Conservation (phyloP, 2,329 filamentous ascomycete genomes). For the Aspergillus tubingensis region DNA sequence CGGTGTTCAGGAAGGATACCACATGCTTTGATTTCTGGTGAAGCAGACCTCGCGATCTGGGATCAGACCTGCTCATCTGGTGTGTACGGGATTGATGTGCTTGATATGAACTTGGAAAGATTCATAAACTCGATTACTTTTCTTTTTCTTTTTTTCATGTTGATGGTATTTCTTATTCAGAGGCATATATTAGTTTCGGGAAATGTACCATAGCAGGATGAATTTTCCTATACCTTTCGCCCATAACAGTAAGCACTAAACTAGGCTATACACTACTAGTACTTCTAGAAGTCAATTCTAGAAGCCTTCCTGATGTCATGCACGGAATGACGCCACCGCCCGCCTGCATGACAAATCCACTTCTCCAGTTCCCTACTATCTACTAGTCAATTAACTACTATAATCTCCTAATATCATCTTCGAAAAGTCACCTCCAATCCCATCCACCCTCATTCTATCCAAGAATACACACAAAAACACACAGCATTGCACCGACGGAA, state of each 20-base stretch:
- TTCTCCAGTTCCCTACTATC: too few species aligned
- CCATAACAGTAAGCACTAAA: background rate
- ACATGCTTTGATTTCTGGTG: constrained; percentile 24
- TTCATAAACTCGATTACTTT: background rate
- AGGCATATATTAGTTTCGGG: constrained; percentile 27
- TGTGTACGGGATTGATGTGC: constrained; percentile 3
- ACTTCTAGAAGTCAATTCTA: background rate
- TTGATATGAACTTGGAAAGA: constrained; percentile 17
- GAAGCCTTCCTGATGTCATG: constrained; percentile 7
- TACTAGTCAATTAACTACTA: too few species aligned
- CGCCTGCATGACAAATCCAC: constrained; percentile 6
- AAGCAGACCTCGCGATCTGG: constrained; percentile 18
- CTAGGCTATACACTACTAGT: background rate
- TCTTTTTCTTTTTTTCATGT: constrained; percentile 13
- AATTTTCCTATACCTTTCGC: background rate
- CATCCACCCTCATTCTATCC: too few species aligned
- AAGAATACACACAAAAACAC: too few species aligned
- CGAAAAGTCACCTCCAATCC: too few species aligned
- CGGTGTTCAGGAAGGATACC: constrained; percentile 36
- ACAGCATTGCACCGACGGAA: too few species aligned
- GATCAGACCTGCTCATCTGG: constrained; percentile 5
- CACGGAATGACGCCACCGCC: constrained; percentile 7
- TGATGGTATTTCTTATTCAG: constrained; percentile 18
- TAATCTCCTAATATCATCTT: too few species aligned
- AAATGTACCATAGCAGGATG: constrained; percentile 33